Percentiles rank a stretch among this genome's conserved stretches.
These are phyloP conservation scores for Kodamaea sp. DNA, from an alignment of 1,139 yeast genomes.

Conservation along the genomic window DNA sequence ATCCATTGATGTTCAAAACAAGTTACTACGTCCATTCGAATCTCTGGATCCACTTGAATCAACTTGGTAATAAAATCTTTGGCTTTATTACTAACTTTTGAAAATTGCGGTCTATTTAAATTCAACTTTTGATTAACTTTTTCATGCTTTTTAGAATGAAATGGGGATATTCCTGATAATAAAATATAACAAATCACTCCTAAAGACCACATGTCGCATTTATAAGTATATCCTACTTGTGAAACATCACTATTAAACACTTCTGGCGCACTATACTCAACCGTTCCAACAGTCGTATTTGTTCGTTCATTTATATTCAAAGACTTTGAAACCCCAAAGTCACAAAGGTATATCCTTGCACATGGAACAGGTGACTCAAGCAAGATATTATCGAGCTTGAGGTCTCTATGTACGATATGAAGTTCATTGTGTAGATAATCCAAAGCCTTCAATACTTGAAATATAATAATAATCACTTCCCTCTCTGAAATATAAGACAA, in stretches of 20 bases:
- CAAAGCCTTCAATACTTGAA: conserved; percentile 53
- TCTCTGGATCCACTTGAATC: conserved; percentile 33
- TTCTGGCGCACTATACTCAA: conserved; percentile 69
- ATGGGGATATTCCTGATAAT: conserved; percentile 59
- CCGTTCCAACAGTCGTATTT: conserved; percentile 61
- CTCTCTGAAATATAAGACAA: conserved; percentile 47
- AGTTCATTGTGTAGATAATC: conserved; percentile 43
- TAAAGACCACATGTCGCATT: conserved; percentile 67
- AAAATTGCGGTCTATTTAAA: conserved; percentile 41
- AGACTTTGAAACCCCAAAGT: conserved; percentile 62
- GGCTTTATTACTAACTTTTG: conserved; percentile 33
- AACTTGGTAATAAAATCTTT: conserved; percentile 42
- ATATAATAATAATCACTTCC: conserved; percentile 52
- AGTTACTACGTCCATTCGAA: conserved; percentile 31
- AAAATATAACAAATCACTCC: conserved; percentile 58
- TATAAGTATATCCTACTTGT: conserved; percentile 42
- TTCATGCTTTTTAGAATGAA: conserved; percentile 24
- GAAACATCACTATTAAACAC: conserved; percentile 13
- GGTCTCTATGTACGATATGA: conserved; percentile 21
- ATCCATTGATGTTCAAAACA: conserved; percentile 13
- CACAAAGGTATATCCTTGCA: conserved; percentile 53
- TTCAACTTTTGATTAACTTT: conserved; percentile 31
- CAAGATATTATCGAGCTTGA: conserved; percentile 53
- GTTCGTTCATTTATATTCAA: conserved; percentile 29
- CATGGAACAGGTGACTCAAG: conserved; percentile 49